These are phyloP conservation scores for Vicia villosa DNA, from an alignment of 306 rosid species.

Conservation along the genomic window DNA sequence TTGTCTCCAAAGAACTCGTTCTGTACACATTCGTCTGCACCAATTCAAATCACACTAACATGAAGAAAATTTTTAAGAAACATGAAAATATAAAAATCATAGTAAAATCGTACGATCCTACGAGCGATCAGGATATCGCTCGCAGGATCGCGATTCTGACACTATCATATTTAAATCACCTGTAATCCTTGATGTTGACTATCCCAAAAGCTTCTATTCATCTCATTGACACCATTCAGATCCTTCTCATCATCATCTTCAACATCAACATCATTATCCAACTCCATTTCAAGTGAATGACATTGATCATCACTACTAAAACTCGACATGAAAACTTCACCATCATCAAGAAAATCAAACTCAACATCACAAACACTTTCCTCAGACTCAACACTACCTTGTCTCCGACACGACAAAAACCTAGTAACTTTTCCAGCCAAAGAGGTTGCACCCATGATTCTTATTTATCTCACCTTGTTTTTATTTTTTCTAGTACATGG, in stretches of 20 bases:
- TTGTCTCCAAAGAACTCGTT: conserved; percentile 58
- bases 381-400: neutral
- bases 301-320: conserved; percentile 39
- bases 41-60: neutral
- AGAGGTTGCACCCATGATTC: neutral
- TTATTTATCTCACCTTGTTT: neutral
- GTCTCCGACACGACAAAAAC: conserved; percentile 12
- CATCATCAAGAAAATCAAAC: conserved; percentile 61
- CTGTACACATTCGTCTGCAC: conserved; percentile 56
- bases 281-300: conserved; percentile 26
- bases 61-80: no score
- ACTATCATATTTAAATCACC: conserved; percentile 33
- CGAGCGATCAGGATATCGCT: no score
- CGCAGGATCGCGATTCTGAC: no score
- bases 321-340: conserved; percentile 36
- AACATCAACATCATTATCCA: conserved; percentile 36
- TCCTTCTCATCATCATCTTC: conserved; percentile 33
- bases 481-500: neutral
- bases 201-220: conserved; percentile 65
- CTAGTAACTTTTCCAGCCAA: conserved; percentile 37
- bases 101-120: no score
- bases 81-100: no score
- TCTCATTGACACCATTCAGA: neutral
- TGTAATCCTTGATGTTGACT: conserved; percentile 66
- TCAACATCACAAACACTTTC: conserved; percentile 51